A percentile compares a stretch with the other conserved stretches of the same genome.
Conservation (phyloP, 140 eudicot species). For the Anethum foeniculum region DNA sequence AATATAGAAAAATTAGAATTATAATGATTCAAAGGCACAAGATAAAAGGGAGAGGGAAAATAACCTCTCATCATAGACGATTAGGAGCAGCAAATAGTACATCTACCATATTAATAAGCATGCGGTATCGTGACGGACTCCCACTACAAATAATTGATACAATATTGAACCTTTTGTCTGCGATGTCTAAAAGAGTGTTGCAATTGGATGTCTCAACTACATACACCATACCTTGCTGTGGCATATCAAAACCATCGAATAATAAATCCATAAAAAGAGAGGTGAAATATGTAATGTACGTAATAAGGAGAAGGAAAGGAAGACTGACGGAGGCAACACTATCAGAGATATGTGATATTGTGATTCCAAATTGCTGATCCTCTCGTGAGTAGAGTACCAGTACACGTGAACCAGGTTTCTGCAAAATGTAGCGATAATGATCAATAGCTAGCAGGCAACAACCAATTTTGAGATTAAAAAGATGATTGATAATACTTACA, state of each 20-base stretch:
- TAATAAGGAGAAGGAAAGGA: background rate
- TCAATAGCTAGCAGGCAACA: too few species aligned
- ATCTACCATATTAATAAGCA: background rate
- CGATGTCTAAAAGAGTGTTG: background rate
- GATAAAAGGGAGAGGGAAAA: background rate
- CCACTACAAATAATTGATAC: background rate
- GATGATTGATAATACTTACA: background rate
- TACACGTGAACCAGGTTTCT: background rate
- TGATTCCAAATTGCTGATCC: background rate
- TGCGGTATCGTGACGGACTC: background rate
- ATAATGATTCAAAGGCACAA: background rate
- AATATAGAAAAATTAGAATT: too few species aligned
- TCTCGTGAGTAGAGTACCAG: background rate
- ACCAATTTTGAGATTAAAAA: too few species aligned
- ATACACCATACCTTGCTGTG: background rate
- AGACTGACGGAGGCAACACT: background rate
- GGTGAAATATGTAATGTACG: too few species aligned
- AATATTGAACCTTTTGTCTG: background rate
- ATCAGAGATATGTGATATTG: background rate
- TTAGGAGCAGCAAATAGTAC: background rate
- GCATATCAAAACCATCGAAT: background rate
- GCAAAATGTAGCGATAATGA: background rate
- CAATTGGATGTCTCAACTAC: background rate
- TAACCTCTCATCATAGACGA: background rate
- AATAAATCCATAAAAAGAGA: too few species aligned